Conservation (phyloP, 768 basidiomycete species). For the Pisolithus orientalis region DNA sequence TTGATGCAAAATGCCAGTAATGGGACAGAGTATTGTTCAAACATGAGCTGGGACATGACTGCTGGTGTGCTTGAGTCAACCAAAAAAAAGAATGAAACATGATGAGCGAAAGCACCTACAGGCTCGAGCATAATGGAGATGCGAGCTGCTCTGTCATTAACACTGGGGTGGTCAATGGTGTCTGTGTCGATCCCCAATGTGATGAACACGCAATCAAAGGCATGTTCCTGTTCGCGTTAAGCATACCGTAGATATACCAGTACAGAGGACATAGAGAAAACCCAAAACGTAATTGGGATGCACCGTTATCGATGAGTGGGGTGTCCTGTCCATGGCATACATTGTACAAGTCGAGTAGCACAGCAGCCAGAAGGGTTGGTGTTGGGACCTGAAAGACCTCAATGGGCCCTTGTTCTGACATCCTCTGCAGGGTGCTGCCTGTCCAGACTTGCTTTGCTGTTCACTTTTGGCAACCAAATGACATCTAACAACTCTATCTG, state of each 20-base stretch:
- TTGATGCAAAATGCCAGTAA: constrained; percentile 85
- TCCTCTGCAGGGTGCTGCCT: background rate
- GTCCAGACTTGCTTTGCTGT: too few species aligned
- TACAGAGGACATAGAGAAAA: constrained; percentile 44
- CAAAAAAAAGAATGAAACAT: background rate
- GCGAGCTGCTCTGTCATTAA: constrained; percentile 90
- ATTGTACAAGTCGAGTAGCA: constrained; percentile 42
- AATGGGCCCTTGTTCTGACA: background rate
- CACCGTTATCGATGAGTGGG: constrained; percentile 86
- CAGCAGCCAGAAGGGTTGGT: constrained; percentile 28
- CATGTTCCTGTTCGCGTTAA: constrained; percentile 66
- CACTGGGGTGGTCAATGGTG: constrained; percentile 77
- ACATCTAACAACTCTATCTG: too few species aligned
- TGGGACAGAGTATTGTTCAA: constrained; percentile 87
- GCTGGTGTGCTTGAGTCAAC: background rate
- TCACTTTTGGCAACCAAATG: too few species aligned
- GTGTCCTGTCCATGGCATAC: constrained; percentile 42
- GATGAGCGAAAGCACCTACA: constrained; percentile 41
- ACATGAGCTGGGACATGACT: constrained; percentile 96
- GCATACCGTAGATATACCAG: too few species aligned
- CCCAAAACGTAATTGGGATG: constrained; percentile 77
- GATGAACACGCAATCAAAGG: constrained; percentile 87
- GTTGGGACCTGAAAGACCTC: constrained; percentile 5
- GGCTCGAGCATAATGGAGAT: constrained; percentile 85
- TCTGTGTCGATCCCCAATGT: constrained; percentile 77